Base-by-base conservation (phyloP, 1,284 basidiomycete species). In the Ceratobasidium sp. region DNA sequence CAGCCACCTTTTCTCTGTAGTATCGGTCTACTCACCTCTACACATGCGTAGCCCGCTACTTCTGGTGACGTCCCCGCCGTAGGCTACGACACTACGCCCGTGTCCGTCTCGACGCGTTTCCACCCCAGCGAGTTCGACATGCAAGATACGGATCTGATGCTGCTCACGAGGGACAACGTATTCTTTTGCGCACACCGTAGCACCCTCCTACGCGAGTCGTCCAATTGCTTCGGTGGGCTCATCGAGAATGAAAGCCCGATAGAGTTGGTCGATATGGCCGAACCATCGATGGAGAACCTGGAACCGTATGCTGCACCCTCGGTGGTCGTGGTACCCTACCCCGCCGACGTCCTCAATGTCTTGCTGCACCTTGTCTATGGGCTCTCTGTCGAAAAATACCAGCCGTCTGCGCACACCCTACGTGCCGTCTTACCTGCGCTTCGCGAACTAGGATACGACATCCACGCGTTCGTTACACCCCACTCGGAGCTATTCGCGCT, bases 281-380 rank as follows among this genome's bases (percentile, higher is more conserved):
- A 73, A 27, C 70, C n/a, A n/a, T n/a, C 70, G 10, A 73, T 73
- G 70, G 41, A 35, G n/a, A 57, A n/a, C 10, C 57, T 62, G 23
- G 70, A 73, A 55, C 55, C 62, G 5, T 35, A 6, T 16, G 65
- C 52, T 5, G 1, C 62, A 3, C 75, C 66, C 16, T 23, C 55
- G 16, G 48, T 76, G 55, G 12, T 77, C 54, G 54, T 46, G 23
- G 67, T 79, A 1, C 57, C 73, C 7, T 73, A 79, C 52, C 54
- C 71, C 18, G 68, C 71, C 3, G 66, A 75, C 50, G 78, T 79
- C 0, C 54, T 79, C 20, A 79, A 79, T 57, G 78, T 79, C 48
- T 14, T 77, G n/a, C 65, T 79, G 6, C 78, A 79, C 52, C 3
- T 70, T 16, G 48, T 79, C 23, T 79, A 79, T 35, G 65, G 74